phyloP scores from a whole-genome alignment of 2,329 filamentous ascomycete species.

The Pyricularia pennisetigena region DNA sequence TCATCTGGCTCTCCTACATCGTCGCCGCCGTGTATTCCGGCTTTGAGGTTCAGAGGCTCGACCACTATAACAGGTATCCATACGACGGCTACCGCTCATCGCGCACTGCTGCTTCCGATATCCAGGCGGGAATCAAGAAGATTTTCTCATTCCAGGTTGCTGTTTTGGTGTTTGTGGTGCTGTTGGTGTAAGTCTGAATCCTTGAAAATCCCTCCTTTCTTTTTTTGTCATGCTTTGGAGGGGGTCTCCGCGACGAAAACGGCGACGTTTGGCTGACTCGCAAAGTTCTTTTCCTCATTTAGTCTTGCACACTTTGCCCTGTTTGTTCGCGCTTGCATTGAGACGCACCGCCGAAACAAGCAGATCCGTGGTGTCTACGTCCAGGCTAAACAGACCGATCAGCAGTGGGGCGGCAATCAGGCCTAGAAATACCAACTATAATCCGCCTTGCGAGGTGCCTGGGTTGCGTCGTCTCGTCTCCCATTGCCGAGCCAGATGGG shows the following conservation, averaged over 20 bases:
- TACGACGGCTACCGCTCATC: neutral
- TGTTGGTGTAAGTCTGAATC: neutral
- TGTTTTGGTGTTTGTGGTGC: neutral
- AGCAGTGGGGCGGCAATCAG: neutral
- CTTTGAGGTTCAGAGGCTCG: neutral
- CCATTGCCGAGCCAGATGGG: no score
- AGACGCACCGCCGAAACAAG: slow-evolving; percentile 10
- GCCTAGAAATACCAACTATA: neutral
- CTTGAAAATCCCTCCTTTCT: neutral
- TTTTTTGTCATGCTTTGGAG: no score
- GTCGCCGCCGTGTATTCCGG: neutral
- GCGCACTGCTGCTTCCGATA: no score
- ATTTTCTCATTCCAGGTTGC: neutral
- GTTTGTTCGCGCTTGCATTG: slow-evolving; percentile 12
- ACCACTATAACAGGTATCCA: neutral
- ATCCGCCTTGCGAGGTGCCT: neutral
- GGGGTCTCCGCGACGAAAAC: no score
- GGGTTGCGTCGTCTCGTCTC: no score
- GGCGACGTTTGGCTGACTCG: neutral
- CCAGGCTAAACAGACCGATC: neutral
- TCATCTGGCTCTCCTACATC: slow-evolving; percentile 25
- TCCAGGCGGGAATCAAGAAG: no score
- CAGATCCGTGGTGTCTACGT: neutral
- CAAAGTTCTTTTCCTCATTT: neutral
- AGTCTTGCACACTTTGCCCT: slow-evolving; percentile 10